Conservation (phyloP, 2,329 filamentous ascomycete genomes). For the Paraconiothyrium brasiliense region DNA sequence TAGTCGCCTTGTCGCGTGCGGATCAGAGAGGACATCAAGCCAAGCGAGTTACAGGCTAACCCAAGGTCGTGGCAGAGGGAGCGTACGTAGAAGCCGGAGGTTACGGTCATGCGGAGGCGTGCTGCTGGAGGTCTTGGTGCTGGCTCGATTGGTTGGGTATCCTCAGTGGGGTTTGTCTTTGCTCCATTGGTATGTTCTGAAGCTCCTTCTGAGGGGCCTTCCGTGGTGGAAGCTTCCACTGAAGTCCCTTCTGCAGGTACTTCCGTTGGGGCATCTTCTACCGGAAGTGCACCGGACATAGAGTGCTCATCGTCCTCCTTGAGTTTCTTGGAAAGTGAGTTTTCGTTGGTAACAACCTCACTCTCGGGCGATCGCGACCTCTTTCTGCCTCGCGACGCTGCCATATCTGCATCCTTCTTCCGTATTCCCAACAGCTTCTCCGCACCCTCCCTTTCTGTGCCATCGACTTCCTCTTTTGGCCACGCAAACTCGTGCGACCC, state of each 20-base stretch:
- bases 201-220: slow-evolving; percentile 15
- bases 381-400: slow-evolving; percentile 41
- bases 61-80: slow-evolving; percentile 94
- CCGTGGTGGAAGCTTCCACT: slow-evolving; percentile 3
- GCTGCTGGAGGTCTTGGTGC: slow-evolving; percentile 69
- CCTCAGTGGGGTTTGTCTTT: slow-evolving; percentile 2
- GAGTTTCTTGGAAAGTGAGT: slow-evolving; percentile 29
- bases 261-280: slow-evolving; percentile 13
- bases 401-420: slow-evolving; percentile 39
- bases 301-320: slow-evolving; percentile 40
- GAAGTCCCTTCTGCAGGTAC: background rate
- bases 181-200: slow-evolving; percentile 11
- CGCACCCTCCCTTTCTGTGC: slow-evolving; percentile 78
- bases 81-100: slow-evolving; percentile 95
- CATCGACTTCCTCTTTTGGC: slow-evolving; percentile 80
- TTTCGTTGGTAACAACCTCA: slow-evolving; percentile 19
- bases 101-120: slow-evolving; percentile 88
- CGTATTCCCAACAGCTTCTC: slow-evolving; percentile 67
- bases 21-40: slow-evolving; percentile 84
- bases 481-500: slow-evolving; percentile 81
- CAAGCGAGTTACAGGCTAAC: slow-evolving; percentile 80
- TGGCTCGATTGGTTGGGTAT: slow-evolving; percentile 12
- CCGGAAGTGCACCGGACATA: slow-evolving; percentile 46
- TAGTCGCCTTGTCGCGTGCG: slow-evolving; percentile 86
- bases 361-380: slow-evolving; percentile 27